Percentiles rank a stretch among this genome's conserved stretches.
Conservation (phyloP, 352 stramenopile genomes). For the Phytophthora rubi region DNA sequence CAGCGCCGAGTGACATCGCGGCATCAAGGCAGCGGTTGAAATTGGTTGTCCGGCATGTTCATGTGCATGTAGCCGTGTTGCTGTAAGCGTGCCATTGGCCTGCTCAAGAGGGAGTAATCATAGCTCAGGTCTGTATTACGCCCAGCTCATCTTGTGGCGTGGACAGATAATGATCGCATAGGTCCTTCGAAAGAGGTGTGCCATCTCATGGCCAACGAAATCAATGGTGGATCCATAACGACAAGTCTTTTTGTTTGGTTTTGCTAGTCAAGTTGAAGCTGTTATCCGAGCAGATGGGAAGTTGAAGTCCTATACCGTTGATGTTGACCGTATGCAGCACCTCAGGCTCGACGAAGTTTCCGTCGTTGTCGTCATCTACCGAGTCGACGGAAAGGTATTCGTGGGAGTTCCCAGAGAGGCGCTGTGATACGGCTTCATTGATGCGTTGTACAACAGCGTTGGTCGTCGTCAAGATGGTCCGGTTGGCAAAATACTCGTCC, state of each 20-base stretch:
- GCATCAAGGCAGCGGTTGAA: slow-evolving; percentile 22
- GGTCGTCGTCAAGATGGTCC: no score
- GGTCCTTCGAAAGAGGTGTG: background rate
- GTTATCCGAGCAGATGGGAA: slow-evolving; percentile 3
- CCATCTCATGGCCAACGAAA: background rate
- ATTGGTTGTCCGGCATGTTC: background rate
- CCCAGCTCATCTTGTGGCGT: background rate
- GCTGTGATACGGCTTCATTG: no score
- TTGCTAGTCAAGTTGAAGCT: slow-evolving; percentile 12
- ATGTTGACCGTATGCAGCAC: no score
- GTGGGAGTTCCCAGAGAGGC: no score
- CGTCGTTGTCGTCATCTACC: no score
- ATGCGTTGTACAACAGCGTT: no score
- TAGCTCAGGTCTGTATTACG: slow-evolving; percentile 12
- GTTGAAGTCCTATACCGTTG: background rate
- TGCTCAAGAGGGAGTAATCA: slow-evolving; percentile 6
- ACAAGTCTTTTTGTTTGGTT: slow-evolving; percentile 1
- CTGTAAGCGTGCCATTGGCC: background rate
- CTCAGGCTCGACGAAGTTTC: no score
- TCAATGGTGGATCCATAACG: background rate
- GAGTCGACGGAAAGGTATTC: no score
- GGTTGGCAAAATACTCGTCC: no score
- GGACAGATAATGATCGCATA: no score
- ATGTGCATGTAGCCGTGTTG: background rate
- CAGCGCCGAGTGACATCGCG: slow-evolving; percentile 3